Evolutionary conservation across 2,329 filamentous ascomycete genomes (phyloP), one percentile per base, ranked within the genome.

Genomic region (Colletotrichum spinosum): DNA sequence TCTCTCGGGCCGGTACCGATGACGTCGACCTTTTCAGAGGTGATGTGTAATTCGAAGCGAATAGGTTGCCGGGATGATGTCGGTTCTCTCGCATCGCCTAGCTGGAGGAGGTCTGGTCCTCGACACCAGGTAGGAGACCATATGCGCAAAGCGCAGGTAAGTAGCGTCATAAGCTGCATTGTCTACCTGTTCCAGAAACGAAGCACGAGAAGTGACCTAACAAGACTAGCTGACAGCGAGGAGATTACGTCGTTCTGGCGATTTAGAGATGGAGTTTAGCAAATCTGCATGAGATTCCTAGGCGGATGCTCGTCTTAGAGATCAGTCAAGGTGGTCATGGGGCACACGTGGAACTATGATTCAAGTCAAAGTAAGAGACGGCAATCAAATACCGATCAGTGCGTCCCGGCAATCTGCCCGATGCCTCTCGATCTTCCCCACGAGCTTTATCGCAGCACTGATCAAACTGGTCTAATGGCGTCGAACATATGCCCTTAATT

Each of bases 31-130:
- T 41, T 25, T 1, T 42, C 51, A 12, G 42, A 37, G 8, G 57
- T 60, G 25, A 60, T 37, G 13, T 60, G 50, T 17, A 60, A 12
- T 13, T 60, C 51, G 8, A 60, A 55, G 7, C n/a, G 34, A 10
- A 55, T 10, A 33, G 37, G 25, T 9, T 35, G 45, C 13, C 8
- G 25, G 17, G 25, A 3, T 2, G 1, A 1, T 0, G 50, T 12
- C 1, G 35, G 0, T 25, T 52, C 2, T 5, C 39, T 52, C 6
- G 35, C 49, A 39, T 0, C 3, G 2, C 25, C 35, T 5, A 39
- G 8, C 35, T 39, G 49, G 35, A 39, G n/a, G 8, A 38, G 45
- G n/a, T 8, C 2, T 58, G 34, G 35, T 50, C 13, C 17, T 51
- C 37, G 37, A 25, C 38, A 42, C 55, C 55, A 53, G 11, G 25